Base-by-base conservation (phyloP, 148 eudicot genomes). In the Drosera capensis region DNA sequence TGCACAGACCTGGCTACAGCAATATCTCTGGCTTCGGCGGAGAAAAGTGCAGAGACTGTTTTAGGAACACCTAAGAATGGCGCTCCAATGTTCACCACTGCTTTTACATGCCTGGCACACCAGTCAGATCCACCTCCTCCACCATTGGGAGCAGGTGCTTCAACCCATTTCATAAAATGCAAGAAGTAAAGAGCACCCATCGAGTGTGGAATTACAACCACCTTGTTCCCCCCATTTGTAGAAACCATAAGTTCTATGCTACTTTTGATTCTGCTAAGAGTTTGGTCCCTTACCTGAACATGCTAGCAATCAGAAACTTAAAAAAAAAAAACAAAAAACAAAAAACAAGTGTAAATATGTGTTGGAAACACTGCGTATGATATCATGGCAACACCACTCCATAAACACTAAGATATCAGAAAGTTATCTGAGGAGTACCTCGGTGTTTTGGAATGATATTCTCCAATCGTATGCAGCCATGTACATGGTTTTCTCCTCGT, bases 131-230 rank as follows among this genome's bases (percentile, higher is more conserved):
- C 97, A 30, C 95, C 97, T 2, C 97, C 95, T 48, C 97, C 97
- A 21, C 97, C 97, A 93, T 84, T 78, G 40, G 97, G 97, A 63
- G 93, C 78, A 23, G 95, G 97, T 50, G 84, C 87, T 60, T 90
- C 97, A n/a, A 84, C 97, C 97, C 97, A 90, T 62, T 90, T 90
- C 95, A 90, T 78, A 46, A 90, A 90, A 67, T 90, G 93, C 57
- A 90, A 57, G 62, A 90, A 90, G 66, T 90, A 90, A 45, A 90
- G 29, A 59, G 57, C 97, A 5, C 97, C 97, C 97, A 90, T 90
- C 2, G 97, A 90, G 58, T 90, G 97, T 23, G 97, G 97, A 61
- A 90, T 73, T 17, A 84, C 72, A 42, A 90, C 82, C 4, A 92
- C 97, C 75, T 80, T 90, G 23, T 84, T 73, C 25, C 95, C 97